Conservation (phyloP, 352 stramenopile species). For the Globisporangium perplexum region DNA sequence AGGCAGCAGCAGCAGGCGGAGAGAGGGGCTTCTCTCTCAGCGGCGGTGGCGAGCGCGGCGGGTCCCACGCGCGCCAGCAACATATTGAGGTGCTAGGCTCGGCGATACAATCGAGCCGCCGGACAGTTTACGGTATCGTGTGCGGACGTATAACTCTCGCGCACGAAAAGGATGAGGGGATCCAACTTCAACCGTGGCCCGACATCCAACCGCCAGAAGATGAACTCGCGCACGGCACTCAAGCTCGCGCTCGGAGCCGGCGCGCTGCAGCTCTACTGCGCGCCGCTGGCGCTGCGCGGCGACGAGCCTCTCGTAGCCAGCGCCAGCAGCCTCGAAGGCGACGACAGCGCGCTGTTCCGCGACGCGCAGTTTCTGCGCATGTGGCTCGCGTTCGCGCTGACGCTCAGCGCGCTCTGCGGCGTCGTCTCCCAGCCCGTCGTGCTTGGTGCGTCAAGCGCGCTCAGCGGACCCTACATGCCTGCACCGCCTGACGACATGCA, state of each 20-base stretch:
- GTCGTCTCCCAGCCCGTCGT: slow-evolving; percentile 13
- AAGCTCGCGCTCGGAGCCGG: neutral
- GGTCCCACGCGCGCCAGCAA: neutral
- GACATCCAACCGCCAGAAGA: neutral
- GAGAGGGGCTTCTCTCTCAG: slow-evolving; percentile 1
- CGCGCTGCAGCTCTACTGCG: slow-evolving; percentile 10
- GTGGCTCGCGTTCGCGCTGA: slow-evolving; percentile 15
- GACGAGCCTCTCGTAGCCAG: neutral
- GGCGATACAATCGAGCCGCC: neutral
- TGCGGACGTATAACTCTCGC: neutral
- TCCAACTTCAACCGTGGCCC: neutral
- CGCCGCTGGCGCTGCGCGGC: slow-evolving; percentile 5
- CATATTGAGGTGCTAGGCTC: neutral
- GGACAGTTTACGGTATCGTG: neutral
- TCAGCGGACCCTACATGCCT: too few species aligned
- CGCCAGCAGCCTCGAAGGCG: neutral
- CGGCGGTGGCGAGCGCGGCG: neutral
- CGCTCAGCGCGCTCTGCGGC: slow-evolving; percentile 8
- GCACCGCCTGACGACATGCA: too few species aligned
- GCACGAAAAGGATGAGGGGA: neutral
- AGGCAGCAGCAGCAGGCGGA: neutral
- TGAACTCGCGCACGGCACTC: slow-evolving; percentile 3
- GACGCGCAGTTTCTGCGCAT: slow-evolving; percentile 12
- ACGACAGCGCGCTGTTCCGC: slow-evolving; percentile 1
- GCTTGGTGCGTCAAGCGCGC: slow-evolving; percentile 2